Evolutionary conservation across 441 rosid genomes (phyloP), one percentile per base, ranked within the genome.

Genomic region (Mallotus repandus): DNA sequence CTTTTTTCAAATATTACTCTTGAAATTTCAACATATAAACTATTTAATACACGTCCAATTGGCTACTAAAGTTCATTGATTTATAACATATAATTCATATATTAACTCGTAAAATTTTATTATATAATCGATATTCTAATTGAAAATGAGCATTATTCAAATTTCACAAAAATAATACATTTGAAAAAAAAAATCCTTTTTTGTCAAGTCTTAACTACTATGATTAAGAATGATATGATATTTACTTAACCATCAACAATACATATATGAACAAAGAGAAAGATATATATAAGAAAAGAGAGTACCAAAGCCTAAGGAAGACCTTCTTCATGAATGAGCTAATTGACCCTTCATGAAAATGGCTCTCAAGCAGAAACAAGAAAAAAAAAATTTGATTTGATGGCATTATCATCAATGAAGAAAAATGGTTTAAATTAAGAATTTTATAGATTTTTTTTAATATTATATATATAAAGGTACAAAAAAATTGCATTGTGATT

Each of bases 331-430:
- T 73, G 73, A 78, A 71, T 66, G 70, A 77, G 77, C 76, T 76
- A 84, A 69, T 68, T 43, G 63, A 71, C 81, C 76, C 76, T 72
- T 61, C 77, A 72, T 77, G 86, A 82, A 79, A 85, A 55, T 66
- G 61, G 79, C 86, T 70, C 55, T 57, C 76, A 74, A 83, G 79
- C 81, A 71, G 57, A 76, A 66, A 69, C 12, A 15, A 14, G 12
- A 63, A 38, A 2, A 63, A 52, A 5, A 50, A 49, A 3, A 49
- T 3, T 2, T 11, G 69, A 18, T 0, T 69, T 74, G 85, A 77
- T 76, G 64, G 52, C 25, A 63, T 35, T 63, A 35, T 70, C 45
- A 69, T 54, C 67, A 41, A 35, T 60, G 15, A 35, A 35, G 41
- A 35, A 35, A 35, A 35, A 35, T 35, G 5, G 41, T 4, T 35